A percentile compares a stretch with the other conserved stretches of the same genome.
These are phyloP conservation scores for Fomitopsis serialis DNA, from an alignment of 768 basidiomycete species.

Conservation along the genomic window DNA sequence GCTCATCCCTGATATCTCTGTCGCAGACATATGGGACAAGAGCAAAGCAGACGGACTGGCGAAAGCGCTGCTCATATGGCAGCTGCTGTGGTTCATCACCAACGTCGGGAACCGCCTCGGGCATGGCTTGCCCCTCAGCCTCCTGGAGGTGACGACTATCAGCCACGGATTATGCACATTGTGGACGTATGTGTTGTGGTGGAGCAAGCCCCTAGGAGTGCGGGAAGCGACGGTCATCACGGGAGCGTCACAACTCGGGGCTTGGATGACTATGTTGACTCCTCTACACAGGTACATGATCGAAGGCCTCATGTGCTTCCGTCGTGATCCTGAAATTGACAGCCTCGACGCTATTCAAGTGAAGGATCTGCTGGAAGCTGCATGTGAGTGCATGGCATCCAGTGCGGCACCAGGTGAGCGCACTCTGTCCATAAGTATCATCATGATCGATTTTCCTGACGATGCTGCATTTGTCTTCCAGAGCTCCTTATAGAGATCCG, in stretches of 20 bases:
- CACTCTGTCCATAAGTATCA: too few relatives aligned
- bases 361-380: too few relatives aligned
- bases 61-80: conserved; percentile 26
- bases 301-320: too few relatives aligned
- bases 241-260: neutral
- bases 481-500: too few relatives aligned
- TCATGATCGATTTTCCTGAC: too few relatives aligned
- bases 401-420: too few relatives aligned
- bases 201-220: conserved; percentile 35
- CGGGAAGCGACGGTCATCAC: conserved; percentile 1
- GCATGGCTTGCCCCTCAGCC: conserved; percentile 21
- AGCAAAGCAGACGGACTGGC: conserved; percentile 28
- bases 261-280: neutral
- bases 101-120: conserved; percentile 22
- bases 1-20: conserved; percentile 8
- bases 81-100: conserved; percentile 28
- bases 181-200: conserved; percentile 30
- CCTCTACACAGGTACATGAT: too few relatives aligned
- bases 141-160: conserved; percentile 31
- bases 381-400: too few relatives aligned
- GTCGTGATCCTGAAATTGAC: too few relatives aligned
- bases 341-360: too few relatives aligned
- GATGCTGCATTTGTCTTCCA: too few relatives aligned
- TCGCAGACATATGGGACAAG: conserved; percentile 23
- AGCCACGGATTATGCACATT: conserved; percentile 28